These are phyloP conservation scores for Graphilbum fragrans DNA, from an alignment of 2,329 filamentous ascomycete species.

Conservation along the genomic window DNA sequence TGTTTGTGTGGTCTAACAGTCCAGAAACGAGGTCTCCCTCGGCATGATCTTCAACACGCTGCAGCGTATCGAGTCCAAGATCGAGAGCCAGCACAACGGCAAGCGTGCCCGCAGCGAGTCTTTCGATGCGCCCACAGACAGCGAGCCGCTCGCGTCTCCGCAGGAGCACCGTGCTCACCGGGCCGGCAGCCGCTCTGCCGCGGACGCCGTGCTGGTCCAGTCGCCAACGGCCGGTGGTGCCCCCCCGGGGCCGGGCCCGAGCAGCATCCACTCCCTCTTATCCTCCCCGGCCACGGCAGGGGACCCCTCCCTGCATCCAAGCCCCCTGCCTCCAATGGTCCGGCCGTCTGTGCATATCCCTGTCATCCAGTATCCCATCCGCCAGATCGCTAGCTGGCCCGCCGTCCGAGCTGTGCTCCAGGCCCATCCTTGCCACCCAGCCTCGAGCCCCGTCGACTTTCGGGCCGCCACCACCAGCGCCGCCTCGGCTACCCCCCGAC, in stretches of 20 bases:
- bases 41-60: constrained; percentile 41
- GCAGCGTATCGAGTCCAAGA: constrained; percentile 36
- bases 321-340: no score
- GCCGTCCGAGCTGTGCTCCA: constrained; percentile 6
- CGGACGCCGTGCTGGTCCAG: neutral
- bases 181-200: constrained; percentile 1
- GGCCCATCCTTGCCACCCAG: no score
- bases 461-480: neutral
- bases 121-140: neutral
- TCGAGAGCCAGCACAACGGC: constrained; percentile 28
- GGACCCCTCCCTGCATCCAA: neutral
- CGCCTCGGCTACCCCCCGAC: neutral
- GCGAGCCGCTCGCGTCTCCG: neutral
- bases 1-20: neutral
- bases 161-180: neutral
- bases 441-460: no score
- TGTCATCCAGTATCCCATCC: constrained; percentile 11
- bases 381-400: constrained; percentile 11
- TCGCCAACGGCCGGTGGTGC: constrained; percentile 3
- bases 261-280: neutral
- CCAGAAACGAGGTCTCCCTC: constrained; percentile 38
- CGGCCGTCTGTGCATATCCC: constrained; percentile 6
- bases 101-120: neutral
- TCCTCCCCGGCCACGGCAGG: neutral
- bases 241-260: constrained; percentile 12